Evolutionary conservation across 139 green algal genomes (phyloP).

Genomic region (Volvox africanus): DNA sequence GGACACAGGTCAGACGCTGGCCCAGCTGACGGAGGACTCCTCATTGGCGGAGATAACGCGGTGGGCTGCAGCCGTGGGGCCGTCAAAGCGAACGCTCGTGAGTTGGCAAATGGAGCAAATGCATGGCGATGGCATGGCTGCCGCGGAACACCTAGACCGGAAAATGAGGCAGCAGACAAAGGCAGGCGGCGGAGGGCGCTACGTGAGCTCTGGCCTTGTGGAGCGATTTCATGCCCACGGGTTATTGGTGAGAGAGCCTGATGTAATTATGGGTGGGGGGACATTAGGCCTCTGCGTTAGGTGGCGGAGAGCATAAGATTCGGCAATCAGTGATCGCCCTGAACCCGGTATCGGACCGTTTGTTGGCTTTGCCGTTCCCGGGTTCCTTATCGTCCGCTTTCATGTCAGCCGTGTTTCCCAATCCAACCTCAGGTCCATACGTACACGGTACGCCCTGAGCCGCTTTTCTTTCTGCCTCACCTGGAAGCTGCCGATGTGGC

Average conservation of each 20-base stretch:
- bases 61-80: conserved; percentile 27
- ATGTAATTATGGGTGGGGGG: neutral
- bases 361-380: neutral
- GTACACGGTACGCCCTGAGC: conserved; percentile 51
- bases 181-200: neutral
- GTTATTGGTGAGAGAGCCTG: conserved; percentile 24
- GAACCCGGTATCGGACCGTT: neutral
- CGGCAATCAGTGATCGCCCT: neutral
- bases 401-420: neutral
- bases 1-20: conserved; percentile 14
- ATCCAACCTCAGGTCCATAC: conserved; percentile 36
- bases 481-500: neutral
- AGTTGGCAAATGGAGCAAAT: neutral
- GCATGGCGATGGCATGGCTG: neutral
- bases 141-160: neutral
- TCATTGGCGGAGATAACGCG: neutral
- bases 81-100: conserved; percentile 20
- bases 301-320: neutral
- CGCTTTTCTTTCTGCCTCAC: conserved; percentile 51
- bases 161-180: neutral
- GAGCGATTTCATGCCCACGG: conserved; percentile 17
- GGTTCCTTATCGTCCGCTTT: neutral
- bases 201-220: conserved; percentile 39
- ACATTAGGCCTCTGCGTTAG: neutral
- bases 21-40: neutral